A percentile compares a stretch with the other conserved stretches of the same genome.
Conservation (phyloP, 352 stramenopile genomes). For the Saprolegnia diclina region DNA sequence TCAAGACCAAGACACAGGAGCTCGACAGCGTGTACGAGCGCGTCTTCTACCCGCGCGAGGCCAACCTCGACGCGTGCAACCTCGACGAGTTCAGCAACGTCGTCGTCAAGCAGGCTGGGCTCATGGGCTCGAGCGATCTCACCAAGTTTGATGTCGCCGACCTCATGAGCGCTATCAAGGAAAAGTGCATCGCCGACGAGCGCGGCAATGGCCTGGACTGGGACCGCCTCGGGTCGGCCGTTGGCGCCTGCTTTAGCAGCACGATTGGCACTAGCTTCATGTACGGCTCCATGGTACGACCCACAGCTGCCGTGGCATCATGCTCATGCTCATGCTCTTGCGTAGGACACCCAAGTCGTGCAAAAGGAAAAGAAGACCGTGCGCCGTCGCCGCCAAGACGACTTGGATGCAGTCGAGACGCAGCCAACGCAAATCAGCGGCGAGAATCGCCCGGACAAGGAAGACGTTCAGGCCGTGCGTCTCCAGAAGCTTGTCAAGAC, state of each 20-base stretch:
- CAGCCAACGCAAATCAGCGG: constrained; percentile 68
- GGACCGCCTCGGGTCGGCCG: constrained; percentile 46
- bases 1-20: constrained; percentile 52
- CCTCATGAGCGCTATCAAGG: constrained; percentile 46
- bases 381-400: constrained; percentile 41
- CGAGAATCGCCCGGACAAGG: constrained; percentile 43
- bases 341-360: constrained; percentile 58
- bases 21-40: constrained; percentile 71
- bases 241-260: constrained; percentile 58
- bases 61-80: constrained; percentile 75
- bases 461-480: constrained; percentile 68
- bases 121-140: constrained; percentile 60
- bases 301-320: constrained; percentile 52
- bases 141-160: constrained; percentile 73
- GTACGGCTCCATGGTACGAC: constrained; percentile 24
- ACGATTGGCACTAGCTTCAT: constrained; percentile 17
- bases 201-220: constrained; percentile 51
- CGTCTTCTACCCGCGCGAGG: constrained; percentile 74
- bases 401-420: constrained; percentile 45
- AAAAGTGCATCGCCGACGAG: constrained; percentile 39
- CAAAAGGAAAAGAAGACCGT: constrained; percentile 58
- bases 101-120: constrained; percentile 65
- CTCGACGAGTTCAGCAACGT: constrained; percentile 76
- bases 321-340: not conserved
- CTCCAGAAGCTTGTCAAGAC: constrained; percentile 62